phyloP scores from a whole-genome alignment of 352 stramenopile species.

The Pythium phragmitis region DNA sequence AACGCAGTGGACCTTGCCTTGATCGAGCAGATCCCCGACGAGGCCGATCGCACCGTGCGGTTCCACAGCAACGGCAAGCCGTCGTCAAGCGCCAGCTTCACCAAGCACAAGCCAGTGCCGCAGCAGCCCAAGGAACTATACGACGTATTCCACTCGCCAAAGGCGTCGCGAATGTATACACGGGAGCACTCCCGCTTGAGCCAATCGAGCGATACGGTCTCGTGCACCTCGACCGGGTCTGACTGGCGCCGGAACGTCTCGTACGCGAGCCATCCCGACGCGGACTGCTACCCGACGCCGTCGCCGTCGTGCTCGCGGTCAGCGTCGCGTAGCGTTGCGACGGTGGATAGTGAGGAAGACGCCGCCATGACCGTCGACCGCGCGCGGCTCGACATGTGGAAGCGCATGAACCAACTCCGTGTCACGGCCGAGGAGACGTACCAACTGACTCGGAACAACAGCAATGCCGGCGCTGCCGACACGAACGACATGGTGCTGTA shows the following conservation, averaged over 20 bases:
- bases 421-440: neutral
- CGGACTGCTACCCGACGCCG: neutral
- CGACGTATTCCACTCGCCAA: neutral
- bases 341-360: neutral
- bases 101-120: too few relatives aligned
- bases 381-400: neutral
- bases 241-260: neutral
- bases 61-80: constrained; percentile 1
- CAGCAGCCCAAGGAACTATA: too few relatives aligned
- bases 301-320: neutral
- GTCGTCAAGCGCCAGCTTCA: too few relatives aligned
- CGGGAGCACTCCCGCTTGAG: neutral
- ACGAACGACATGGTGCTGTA: neutral
- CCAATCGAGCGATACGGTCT: neutral
- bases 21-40: constrained; percentile 3
- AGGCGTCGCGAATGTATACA: neutral
- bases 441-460: neutral
- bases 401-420: neutral
- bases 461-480: neutral
- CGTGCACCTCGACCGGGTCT: neutral
- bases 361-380: neutral
- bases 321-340: neutral
- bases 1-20: constrained; percentile 7
- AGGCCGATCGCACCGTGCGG: neutral
- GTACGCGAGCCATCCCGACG: neutral